Evolutionary conservation across 495 filamentous ascomycete species (phyloP).

Genomic region (Penicillium cataractarum): DNA sequence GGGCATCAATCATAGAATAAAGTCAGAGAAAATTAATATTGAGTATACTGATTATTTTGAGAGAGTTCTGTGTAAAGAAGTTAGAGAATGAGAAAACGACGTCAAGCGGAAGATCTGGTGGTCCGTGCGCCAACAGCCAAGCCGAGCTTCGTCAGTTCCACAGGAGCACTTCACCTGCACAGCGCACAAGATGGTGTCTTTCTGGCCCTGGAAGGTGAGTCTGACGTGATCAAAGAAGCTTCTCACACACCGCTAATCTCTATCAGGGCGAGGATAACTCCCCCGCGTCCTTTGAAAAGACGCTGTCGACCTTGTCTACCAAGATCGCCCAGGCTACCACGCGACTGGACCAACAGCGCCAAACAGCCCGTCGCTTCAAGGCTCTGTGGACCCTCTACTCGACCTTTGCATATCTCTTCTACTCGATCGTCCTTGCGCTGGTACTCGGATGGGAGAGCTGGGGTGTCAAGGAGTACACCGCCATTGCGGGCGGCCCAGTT

Average conservation of each 20-base stretch:
- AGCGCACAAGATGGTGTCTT: conserved; percentile 72
- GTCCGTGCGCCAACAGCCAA: conserved; percentile 7
- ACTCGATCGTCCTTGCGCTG: conserved; percentile 74
- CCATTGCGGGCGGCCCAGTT: conserved; percentile 76
- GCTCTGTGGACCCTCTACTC: conserved; percentile 89
- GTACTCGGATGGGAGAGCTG: conserved; percentile 86
- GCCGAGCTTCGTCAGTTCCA: conserved; percentile 57
- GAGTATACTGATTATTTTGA: background rate
- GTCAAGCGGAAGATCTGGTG: background rate
- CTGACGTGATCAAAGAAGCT: background rate
- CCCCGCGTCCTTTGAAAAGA: conserved; percentile 90
- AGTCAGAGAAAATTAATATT: background rate
- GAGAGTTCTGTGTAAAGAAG: background rate
- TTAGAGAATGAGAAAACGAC: no score
- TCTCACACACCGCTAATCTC: conserved; percentile 6
- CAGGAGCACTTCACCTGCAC: conserved; percentile 52
- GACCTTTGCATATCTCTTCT: conserved; percentile 85
- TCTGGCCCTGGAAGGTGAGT: conserved; percentile 79
- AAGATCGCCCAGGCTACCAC: conserved; percentile 76
- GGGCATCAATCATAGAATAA: background rate
- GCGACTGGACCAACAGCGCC: conserved; percentile 71
- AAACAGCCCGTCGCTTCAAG: conserved; percentile 75
- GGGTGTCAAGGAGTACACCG: conserved; percentile 73
- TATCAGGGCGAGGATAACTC: conserved; percentile 79
- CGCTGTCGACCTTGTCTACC: conserved; percentile 73